Base-by-base conservation (phyloP, 1,139 yeast species). In the Pichia sp. region DNA sequence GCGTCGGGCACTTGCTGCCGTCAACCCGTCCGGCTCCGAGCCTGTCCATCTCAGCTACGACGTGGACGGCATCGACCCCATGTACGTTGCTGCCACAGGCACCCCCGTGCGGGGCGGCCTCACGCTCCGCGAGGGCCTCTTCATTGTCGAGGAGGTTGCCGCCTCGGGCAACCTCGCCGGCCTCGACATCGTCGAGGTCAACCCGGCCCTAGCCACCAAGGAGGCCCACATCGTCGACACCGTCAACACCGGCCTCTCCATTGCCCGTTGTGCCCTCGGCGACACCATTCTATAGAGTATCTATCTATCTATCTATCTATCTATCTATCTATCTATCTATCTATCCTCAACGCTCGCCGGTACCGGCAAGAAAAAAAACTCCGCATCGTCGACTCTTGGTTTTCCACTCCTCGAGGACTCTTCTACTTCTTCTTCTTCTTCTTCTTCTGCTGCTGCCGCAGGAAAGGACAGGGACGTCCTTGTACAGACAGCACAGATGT, bases 71-170 rank as follows among this genome's bases (percentile, higher is more conserved):
- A 84, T 93, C 58, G 99, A 93, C 70, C 99, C 99, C 48, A 77
- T 83, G 58, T 89, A 76, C 66, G 97, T 95, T 16, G 97, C 97
- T 30, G 96, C 98, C 41, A 93, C 99, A 1, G 99, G 99, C 52
- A 93, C 99, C 1, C 91, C 98, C 52, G 99, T 93, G 19, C 85
- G 96, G 67, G 98, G 98, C 57, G 99, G 99, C 3, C 76, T 93
- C 58, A 85, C 96, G 7, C 78, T 93, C 70, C 80, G 99, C 73
- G 99, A 93, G 72, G 98, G 96, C 46, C 79, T 95, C 66, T 93
- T 86, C 67, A 72, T 93, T 51, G 95, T 93, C 56, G 99, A 93
- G 72, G 95, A 95, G 58, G 74, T 91, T 44, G 96, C 97, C 10
- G 89, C 83, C 64, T 81, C 95, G 40, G 96, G 96, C 30, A 81